A percentile compares a stretch with the other conserved stretches of the same genome.
These are phyloP conservation scores for Gnaphalium uliginosum DNA, from an alignment of 129 eudicot species.

Conservation along the genomic window DNA sequence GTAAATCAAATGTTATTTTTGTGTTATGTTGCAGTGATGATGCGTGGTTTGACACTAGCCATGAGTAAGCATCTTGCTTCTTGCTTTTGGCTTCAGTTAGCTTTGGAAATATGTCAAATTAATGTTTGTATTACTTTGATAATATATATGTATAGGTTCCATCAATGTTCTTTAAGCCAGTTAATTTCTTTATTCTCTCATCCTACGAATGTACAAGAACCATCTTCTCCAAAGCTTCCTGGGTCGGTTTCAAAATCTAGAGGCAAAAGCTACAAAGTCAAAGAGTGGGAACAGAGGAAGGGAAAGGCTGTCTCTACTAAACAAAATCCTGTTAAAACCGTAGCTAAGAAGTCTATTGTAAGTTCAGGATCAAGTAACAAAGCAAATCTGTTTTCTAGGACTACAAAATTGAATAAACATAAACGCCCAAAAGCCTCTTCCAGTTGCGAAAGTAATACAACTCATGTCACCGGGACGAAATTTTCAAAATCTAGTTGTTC, in stretches of 20 bases:
- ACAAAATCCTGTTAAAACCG: conserved; percentile 40
- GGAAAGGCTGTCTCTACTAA: conserved; percentile 17
- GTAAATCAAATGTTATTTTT: background rate
- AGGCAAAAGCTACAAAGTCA: conserved; percentile 50
- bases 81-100: background rate
- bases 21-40: conserved; percentile 55
- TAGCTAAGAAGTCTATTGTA: conserved; percentile 30
- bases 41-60: conserved; percentile 57
- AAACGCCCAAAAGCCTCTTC: conserved; percentile 25
- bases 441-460: conserved; percentile 32
- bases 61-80: conserved; percentile 46
- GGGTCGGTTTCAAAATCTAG: conserved; percentile 62
- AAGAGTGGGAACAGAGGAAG: conserved; percentile 40
- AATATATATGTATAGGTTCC: conserved; percentile 45
- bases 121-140: background rate
- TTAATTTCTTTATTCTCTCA: conserved; percentile 38
- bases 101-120: background rate
- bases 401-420: conserved; percentile 7
- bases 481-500: conserved; percentile 20
- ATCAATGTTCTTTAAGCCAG: conserved; percentile 50
- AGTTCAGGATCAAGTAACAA: conserved; percentile 25
- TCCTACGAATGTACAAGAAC: conserved; percentile 39
- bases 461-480: conserved; percentile 16
- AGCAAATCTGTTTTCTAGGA: background rate
- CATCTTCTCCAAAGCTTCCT: conserved; percentile 59